Evolutionary conservation across 805 yeast genomes (phyloP), one percentile per base, ranked within the genome.

Genomic region (Metschnikowia dekortorum): DNA sequence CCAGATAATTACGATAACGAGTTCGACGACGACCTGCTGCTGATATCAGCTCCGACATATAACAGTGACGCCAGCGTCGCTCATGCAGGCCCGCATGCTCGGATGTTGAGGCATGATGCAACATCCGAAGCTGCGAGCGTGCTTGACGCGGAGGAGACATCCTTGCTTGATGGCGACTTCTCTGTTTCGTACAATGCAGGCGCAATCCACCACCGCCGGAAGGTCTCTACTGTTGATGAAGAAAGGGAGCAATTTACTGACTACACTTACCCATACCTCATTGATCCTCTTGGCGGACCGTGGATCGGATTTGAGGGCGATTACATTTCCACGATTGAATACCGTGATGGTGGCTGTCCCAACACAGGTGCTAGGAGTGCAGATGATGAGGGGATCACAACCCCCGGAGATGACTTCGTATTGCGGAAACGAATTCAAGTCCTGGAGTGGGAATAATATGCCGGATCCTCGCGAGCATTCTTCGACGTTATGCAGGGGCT

Each of bases 291-390:
- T 50, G 71, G 79, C 55, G 84, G 84, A 0, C 82, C 84, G 8
- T 75, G 83, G 78, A 66, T 79, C 26, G 84, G 83, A 9, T 80
- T 80, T 55, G 76, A 73, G 33, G 83, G 83, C 0, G 80, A 80
- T 54, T 66, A 64, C 47, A 69, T 79, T 10, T 73, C 76, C 42
- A 66, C 69, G 61, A 65, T 77, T 16, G 68, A 71, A 31, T 73
- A 58, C 48, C 56, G 61, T 18, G 44, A 46, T 14, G 69, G 66
- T 2, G 62, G 59, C 7, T 29, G 30, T 16, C 31, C 34, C 14
- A 14, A 31, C 14, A 14, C 38, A 2, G 37, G 32, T 28, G 26
- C 28, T n/a, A 16, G 28, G 22, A 22, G 8, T n/a, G 35, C 38
- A 11, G 49, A 34, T 8, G 44, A 32, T n/a, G 46, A 33, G 11